Conservation (phyloP, 495 filamentous ascomycete species). For the Penicillium paradoxum region DNA sequence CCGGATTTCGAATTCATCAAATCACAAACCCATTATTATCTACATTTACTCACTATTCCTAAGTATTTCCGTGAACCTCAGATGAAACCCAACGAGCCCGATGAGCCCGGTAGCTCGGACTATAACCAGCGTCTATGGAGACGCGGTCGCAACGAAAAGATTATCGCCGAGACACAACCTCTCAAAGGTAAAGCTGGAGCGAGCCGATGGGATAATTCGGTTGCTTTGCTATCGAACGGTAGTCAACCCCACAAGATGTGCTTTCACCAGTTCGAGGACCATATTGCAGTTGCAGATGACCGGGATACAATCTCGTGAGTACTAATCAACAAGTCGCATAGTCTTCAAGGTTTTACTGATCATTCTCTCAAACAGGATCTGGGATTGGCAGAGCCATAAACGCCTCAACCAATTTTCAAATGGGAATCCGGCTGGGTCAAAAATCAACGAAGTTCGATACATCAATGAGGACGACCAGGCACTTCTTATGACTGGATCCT, state of each 20-base stretch:
- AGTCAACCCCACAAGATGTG: conserved; percentile 87
- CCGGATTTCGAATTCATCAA: conserved; percentile 14
- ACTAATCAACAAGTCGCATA: neutral
- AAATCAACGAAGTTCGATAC: conserved; percentile 89
- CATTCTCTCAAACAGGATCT: conserved; percentile 52
- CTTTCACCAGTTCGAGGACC: conserved; percentile 97
- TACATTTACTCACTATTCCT: conserved; percentile 30
- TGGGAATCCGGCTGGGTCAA: conserved; percentile 83
- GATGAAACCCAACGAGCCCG: conserved; percentile 93
- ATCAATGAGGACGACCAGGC: conserved; percentile 99
- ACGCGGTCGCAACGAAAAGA: conserved; percentile 84
- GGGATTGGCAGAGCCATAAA: conserved; percentile 79
- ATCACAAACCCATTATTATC: conserved; percentile 1
- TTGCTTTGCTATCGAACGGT: conserved; percentile 75
- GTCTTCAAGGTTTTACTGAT: conserved; percentile 20
- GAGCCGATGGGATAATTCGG: conserved; percentile 75
- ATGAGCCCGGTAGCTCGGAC: conserved; percentile 94
- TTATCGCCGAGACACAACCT: conserved; percentile 85
- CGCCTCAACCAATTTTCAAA: conserved; percentile 85
- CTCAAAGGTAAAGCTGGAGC: conserved; percentile 81
- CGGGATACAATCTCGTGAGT: conserved; percentile 72
- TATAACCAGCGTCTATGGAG: conserved; percentile 96
- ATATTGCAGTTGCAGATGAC: conserved; percentile 91
- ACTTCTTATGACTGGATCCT: conserved; percentile 87
- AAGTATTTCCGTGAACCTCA: conserved; percentile 97